Evolutionary conservation across 2,329 filamentous ascomycete species (phyloP), one percentile per base, ranked within the genome.

Genomic region (Periconia sp.): DNA sequence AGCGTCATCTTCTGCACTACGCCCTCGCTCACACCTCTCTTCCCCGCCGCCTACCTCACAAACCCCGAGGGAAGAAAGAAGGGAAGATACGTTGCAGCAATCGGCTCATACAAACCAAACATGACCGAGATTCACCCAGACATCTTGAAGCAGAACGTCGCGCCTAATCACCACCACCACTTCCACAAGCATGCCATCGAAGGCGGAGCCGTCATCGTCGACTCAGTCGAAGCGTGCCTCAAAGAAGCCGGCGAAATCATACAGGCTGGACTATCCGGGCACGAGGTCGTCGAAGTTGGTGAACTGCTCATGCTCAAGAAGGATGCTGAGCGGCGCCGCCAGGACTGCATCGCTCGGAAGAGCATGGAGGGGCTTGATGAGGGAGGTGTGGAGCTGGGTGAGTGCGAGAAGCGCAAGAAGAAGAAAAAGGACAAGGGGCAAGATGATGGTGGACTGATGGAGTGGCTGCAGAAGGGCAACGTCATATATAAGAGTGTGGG

Each of bases 1-100:
- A 89, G 94, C 58, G 86, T 88, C 8, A 87, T 97, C 25, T 94
- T 95, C 72, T 92, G 89, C 72, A 95, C 89, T 54, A 96, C 91
- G 1, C 89, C 92, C 0, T 87, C 85, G 1, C 80, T 78, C 0
- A 75, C 80, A 23, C 87, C 88, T 1, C 74, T 96, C 1, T 97
- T 96, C 62, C 87, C 92, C 0, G 76, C 79, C 0, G 71, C 78
- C 9, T 84, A 88, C 48, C 76, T 96, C 36, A 95, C 88, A 0
- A 87, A 80, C 42, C 78, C 81, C 5, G 85, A 88, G 54, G 87
- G 84, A 0, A 72, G 86, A 21, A 82, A 79, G 53, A 89, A 88
- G 64, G 86, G 87, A 2, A 72, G 88, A 18, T 78, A 92, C 54
- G 82, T 92, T 37, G 79, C 88, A 1, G 86, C 86, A 0, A 82